Conservation (phyloP, 192 early-diverging fungal genomes). For the Geosiphon pyriformis region DNA sequence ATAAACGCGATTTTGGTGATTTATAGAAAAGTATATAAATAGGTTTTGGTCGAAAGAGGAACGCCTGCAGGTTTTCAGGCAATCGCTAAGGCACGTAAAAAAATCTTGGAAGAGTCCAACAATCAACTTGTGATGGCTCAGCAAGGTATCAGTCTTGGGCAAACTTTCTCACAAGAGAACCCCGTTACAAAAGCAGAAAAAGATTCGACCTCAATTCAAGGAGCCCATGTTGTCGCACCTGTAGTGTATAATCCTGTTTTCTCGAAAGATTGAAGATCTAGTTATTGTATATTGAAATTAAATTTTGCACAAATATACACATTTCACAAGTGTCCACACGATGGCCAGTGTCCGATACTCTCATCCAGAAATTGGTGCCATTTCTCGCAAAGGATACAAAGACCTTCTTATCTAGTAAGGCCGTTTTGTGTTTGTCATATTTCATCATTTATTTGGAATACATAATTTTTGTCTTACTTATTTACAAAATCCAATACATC, state of each 20-base stretch:
- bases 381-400: slow-evolving; percentile 74
- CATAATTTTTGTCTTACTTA: background rate
- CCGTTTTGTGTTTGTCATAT: slow-evolving; percentile 23
- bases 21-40: background rate
- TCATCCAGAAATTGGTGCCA: slow-evolving; percentile 69
- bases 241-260: slow-evolving; percentile 32
- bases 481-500: background rate
- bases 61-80: slow-evolving; percentile 62
- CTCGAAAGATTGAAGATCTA: background rate
- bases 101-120: slow-evolving; percentile 50
- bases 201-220: background rate
- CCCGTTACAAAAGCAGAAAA: slow-evolving; percentile 7
- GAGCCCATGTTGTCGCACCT: slow-evolving; percentile 73
- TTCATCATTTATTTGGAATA: background rate
- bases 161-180: background rate
- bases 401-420: slow-evolving; percentile 52
- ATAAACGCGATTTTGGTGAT: background rate
- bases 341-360: slow-evolving; percentile 62
- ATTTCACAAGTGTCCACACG: slow-evolving; percentile 78
- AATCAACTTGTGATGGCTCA: slow-evolving; percentile 12
- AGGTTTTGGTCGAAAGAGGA: slow-evolving; percentile 80
- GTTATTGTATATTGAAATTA: background rate
- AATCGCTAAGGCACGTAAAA: slow-evolving; percentile 63
- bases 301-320: too few species aligned
- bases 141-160: background rate